These are phyloP conservation scores for Paramecium primaurelia DNA, from an alignment of 73 alveolate species.

Conservation along the genomic window DNA sequence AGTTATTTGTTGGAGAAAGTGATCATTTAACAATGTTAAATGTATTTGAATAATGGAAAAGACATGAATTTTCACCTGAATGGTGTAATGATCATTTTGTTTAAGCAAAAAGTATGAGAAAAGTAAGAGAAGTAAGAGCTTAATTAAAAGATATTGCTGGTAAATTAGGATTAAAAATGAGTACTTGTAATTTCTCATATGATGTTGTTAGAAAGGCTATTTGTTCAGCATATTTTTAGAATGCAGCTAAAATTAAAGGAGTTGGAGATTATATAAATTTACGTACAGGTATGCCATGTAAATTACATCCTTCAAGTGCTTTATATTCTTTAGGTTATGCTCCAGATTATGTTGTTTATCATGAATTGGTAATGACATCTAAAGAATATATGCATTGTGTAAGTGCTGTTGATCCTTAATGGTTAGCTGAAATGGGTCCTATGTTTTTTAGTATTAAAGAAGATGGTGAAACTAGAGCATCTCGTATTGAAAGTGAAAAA, in stretches of 20 bases:
- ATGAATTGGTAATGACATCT: slow-evolving; percentile 98
- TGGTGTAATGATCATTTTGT: slow-evolving; percentile 98
- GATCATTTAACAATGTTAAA: slow-evolving; percentile 99
- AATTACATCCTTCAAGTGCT: slow-evolving; percentile 99
- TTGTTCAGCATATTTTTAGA: slow-evolving; percentile 99
- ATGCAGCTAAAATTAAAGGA: slow-evolving; percentile 98
- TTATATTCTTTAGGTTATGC: slow-evolving; percentile 98
- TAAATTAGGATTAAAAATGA: slow-evolving; percentile 80
- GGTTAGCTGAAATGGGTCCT: slow-evolving; percentile 99
- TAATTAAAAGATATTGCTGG: slow-evolving; percentile 91
- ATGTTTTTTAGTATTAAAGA: slow-evolving; percentile 96
- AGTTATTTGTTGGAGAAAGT: slow-evolving; percentile 99
- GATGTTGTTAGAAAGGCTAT: slow-evolving; percentile 98
- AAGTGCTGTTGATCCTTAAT: slow-evolving; percentile 99
- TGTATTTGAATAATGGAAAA: slow-evolving; percentile 98
- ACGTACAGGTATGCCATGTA: slow-evolving; percentile 99
- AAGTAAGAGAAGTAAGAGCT: slow-evolving; percentile 87
- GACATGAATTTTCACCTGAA: slow-evolving; percentile 84
- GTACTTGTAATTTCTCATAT: slow-evolving; percentile 95
- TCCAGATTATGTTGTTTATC: slow-evolving; percentile 99
- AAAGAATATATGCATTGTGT: slow-evolving; percentile 99
- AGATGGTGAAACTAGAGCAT: slow-evolving; percentile 52
- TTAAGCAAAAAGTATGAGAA: slow-evolving; percentile 96
- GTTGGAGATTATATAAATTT: slow-evolving; percentile 98
- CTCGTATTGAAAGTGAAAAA: slow-evolving; percentile 34